phyloP scores from a whole-genome alignment of 2,329 filamentous ascomycete species.

The Trichoderma citrinoviride region DNA sequence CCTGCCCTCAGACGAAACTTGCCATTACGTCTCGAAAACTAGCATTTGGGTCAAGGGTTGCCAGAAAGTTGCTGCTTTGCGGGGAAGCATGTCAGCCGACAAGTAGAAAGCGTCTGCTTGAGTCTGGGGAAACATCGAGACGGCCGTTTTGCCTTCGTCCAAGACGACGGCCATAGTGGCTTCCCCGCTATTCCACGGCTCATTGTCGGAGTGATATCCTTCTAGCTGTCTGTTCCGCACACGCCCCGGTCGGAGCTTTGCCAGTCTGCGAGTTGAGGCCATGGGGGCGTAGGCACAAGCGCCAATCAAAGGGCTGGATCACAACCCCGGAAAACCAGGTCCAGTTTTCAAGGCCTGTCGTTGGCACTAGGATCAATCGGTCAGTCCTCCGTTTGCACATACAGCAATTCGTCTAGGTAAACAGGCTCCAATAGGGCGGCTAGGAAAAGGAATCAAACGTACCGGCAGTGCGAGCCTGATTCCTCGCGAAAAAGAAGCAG shows the following conservation, averaged over 20 bases:
- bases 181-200: conserved; percentile 15
- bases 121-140: conserved; percentile 20
- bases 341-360: conserved; percentile 18
- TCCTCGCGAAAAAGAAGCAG: not conserved
- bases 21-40: conserved; percentile 18
- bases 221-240: conserved; percentile 12
- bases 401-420: conserved; percentile 3
- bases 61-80: conserved; percentile 7
- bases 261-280: not conserved
- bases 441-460: conserved; percentile 3
- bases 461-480: not conserved
- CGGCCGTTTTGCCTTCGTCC: conserved; percentile 12
- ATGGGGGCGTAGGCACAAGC: not conserved
- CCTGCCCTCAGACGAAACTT: not conserved
- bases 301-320: not conserved
- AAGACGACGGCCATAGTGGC: not conserved
- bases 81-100: conserved; percentile 22
- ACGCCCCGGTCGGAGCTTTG: conserved; percentile 3
- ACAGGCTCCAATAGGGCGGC: conserved; percentile 2
- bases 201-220: conserved; percentile 18
- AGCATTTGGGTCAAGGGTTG: conserved; percentile 2
- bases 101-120: conserved; percentile 1
- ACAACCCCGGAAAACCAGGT: conserved; percentile 20
- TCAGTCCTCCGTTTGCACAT: conserved; percentile 8
- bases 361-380: conserved; percentile 11